Evolutionary conservation across 495 filamentous ascomycete genomes (phyloP).

Genomic region (Darksidea phi): DNA sequence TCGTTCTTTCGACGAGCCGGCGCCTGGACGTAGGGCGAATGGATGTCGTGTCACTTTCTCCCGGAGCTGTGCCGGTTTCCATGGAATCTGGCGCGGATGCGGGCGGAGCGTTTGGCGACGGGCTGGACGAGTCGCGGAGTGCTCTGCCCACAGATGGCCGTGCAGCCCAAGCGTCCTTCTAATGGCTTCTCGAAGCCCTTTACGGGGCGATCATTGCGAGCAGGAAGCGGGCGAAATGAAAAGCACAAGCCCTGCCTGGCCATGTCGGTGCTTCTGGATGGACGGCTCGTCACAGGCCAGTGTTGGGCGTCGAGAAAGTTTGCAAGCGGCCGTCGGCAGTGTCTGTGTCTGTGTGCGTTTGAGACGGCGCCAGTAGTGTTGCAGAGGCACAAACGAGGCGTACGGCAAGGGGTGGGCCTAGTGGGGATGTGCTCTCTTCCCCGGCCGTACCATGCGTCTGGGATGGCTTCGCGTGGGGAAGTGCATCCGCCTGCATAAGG

Average conservation of each 20-base stretch:
- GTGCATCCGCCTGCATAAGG: slow-evolving; percentile 28
- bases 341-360: background rate
- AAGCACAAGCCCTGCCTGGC: background rate
- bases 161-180: slow-evolving; percentile 27
- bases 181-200: slow-evolving; percentile 13
- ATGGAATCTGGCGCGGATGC: slow-evolving; percentile 14
- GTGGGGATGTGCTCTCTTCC: slow-evolving; percentile 19
- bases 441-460: slow-evolving; percentile 26
- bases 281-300: slow-evolving; percentile 14
- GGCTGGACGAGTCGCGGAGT: too few relatives aligned
- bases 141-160: background rate
- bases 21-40: slow-evolving; percentile 11
- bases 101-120: slow-evolving; percentile 8
- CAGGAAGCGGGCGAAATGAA: slow-evolving; percentile 8
- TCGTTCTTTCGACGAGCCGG: slow-evolving; percentile 1
- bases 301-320: slow-evolving; percentile 6
- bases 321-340: background rate
- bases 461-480: slow-evolving; percentile 32
- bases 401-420: slow-evolving; percentile 7
- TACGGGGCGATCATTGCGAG: slow-evolving; percentile 2
- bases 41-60: slow-evolving; percentile 1
- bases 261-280: slow-evolving; percentile 11
- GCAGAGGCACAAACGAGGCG: slow-evolving; percentile 18
- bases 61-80: slow-evolving; percentile 26
- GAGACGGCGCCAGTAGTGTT: slow-evolving; percentile 2